Conservation (phyloP, 495 filamentous ascomycete species). For the Neurospora sp. region DNA sequence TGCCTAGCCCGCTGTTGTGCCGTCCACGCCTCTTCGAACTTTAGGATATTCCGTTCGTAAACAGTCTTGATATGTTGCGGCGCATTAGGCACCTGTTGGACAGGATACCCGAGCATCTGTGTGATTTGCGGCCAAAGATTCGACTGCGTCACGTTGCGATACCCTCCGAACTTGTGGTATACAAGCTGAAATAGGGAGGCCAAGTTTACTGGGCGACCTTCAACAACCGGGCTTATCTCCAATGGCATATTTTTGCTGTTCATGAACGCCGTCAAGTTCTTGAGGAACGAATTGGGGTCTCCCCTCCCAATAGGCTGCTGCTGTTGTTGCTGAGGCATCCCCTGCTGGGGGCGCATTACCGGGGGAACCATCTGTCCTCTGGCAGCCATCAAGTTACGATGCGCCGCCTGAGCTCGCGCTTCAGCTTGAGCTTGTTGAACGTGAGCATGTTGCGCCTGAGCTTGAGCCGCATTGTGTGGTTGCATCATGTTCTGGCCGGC, state of each 20-base stretch:
- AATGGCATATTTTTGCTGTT: conserved; percentile 54
- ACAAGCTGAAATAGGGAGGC: conserved; percentile 67
- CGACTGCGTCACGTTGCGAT: conserved; percentile 51
- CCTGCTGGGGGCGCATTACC: conserved; percentile 31
- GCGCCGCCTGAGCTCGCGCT: conserved; percentile 30
- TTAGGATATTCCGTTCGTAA: conserved; percentile 61
- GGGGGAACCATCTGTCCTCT: conserved; percentile 38
- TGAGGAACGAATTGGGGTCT: conserved; percentile 62
- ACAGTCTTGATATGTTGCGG: conserved; percentile 57
- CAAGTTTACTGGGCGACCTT: conserved; percentile 58
- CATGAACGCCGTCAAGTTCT: conserved; percentile 64
- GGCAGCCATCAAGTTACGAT: conserved; percentile 38
- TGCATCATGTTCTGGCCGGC: conserved; percentile 31
- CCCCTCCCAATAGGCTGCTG: conserved; percentile 11
- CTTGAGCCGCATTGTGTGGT: conserved; percentile 5
- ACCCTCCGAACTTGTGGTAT: conserved; percentile 62
- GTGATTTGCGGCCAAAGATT: conserved; percentile 67
- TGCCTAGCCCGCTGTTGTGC: conserved; percentile 47
- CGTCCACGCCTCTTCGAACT: conserved; percentile 66
- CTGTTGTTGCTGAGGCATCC: conserved; percentile 17
- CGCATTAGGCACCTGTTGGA: conserved; percentile 53
- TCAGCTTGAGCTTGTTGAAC: conserved; percentile 12
- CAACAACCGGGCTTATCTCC: conserved; percentile 58
- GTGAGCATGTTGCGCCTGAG: conserved; percentile 7
- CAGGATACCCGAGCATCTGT: conserved; percentile 53